Base-by-base conservation (phyloP, 1,284 basidiomycete genomes). In the Porogramme epimiltina region DNA sequence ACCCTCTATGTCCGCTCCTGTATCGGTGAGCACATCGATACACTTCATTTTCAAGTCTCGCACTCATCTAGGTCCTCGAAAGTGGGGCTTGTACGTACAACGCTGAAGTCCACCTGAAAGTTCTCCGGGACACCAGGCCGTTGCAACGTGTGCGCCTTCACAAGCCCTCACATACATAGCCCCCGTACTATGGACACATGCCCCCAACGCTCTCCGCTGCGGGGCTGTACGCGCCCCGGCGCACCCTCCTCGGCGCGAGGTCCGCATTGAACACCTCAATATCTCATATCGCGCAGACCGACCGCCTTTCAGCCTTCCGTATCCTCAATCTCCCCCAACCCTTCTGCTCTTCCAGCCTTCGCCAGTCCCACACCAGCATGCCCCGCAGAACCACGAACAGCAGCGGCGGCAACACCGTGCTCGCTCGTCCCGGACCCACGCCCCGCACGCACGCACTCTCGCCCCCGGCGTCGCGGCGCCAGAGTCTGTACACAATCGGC, bases 401-500 rank as follows among this genome's bases (percentile, higher is more conserved):
- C 47, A 52, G 37, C 51, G 51, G 41, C 47, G 49, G 52, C 49
- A 57, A 46, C 44, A 44, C 52, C 42, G 51, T 45, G 11, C 49
- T 51, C 34, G 50, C 51, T 42, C 62, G 57, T 51, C 52, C 57
- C 38, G 56, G 51, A 40, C 56, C 62, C 59, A 61, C 61, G 58
- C 58, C 55, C 6, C 61, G 62, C 43, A 49, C 55, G 46, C 62
- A 44, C 49, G 53, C 49, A 22, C 55, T 52, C 54, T 60, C 62
- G 45, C 57, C 52, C 39, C 58, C 60, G n/a, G 45, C 55, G 36
- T 64, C 62, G 48, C 56, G 58, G 54, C 60, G 61, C 44, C 58
- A 61, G 56, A 64, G 62, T 55, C 45, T 62, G 57, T 61, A 64
- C 49, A 51, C 60, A 47, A 52, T 61, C 45, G 59, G 51, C 23